Conservation (phyloP, 805 yeast species). For the Candida adriatica region DNA sequence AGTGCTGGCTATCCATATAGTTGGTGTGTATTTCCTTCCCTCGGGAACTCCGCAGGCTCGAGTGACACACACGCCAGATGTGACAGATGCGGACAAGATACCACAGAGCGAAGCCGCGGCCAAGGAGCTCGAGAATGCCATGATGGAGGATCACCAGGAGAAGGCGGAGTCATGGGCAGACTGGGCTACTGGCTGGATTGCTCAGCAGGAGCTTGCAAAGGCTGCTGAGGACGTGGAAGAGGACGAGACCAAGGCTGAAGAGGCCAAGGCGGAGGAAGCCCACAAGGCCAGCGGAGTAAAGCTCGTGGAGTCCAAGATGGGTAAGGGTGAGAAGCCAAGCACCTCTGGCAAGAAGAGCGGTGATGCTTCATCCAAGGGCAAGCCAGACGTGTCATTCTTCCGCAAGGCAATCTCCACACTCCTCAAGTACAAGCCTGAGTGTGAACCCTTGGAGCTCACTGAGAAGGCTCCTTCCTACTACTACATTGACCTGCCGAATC, state of each 20-base stretch:
- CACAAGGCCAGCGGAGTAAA: not conserved
- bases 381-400: constrained; percentile 8
- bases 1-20: constrained; percentile 7
- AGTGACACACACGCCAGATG: not conserved
- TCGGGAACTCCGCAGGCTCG: constrained; percentile 1
- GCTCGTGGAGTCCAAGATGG: not conserved
- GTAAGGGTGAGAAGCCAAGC: not conserved
- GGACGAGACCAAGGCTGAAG: not conserved
- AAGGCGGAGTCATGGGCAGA: constrained; percentile 5
- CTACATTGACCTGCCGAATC: constrained; percentile 22
- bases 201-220: constrained; percentile 1
- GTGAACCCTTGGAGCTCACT: constrained; percentile 10
- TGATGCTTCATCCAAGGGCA: not conserved
- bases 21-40: constrained; percentile 7
- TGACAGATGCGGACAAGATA: not conserved
- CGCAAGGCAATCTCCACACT: constrained; percentile 17
- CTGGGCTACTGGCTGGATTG: constrained; percentile 5
- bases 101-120: constrained; percentile 1
- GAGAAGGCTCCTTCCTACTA: constrained; percentile 23
- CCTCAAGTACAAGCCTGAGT: constrained; percentile 18
- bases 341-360: not conserved
- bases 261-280: not conserved
- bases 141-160: not conserved
- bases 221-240: constrained; percentile 1
- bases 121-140: constrained; percentile 1